Evolutionary conservation across 164 flowering plant species (phyloP).

Genomic region (Platanus orientalis): DNA sequence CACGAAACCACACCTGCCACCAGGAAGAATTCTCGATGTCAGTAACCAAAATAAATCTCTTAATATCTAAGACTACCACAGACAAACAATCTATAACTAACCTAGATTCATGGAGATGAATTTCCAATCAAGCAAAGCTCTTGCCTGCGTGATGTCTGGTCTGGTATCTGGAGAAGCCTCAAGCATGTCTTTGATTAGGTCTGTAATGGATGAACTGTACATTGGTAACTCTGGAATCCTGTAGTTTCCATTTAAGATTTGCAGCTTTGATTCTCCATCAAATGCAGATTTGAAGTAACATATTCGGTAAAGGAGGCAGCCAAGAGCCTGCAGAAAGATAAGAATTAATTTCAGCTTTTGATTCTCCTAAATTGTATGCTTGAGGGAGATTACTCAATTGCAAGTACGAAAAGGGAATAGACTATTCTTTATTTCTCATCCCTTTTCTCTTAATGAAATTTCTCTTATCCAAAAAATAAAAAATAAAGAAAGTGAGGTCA

Average conservation of each 20-base stretch:
- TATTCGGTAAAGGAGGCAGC: conserved; percentile 88
- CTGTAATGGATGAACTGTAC: conserved; percentile 57
- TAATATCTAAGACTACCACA: conserved; percentile 32
- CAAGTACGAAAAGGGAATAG: too few species aligned
- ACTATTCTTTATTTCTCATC: too few species aligned
- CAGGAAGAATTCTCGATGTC: conserved; percentile 20
- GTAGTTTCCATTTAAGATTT: conserved; percentile 90
- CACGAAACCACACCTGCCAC: conserved; percentile 98
- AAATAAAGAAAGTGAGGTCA: neutral
- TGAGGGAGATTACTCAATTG: neutral
- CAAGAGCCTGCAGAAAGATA: conserved; percentile 71
- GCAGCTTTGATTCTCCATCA: conserved; percentile 99
- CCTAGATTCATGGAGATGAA: conserved; percentile 92
- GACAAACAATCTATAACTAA: conserved; percentile 79
- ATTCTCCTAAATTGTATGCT: neutral
- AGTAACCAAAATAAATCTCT: conserved; percentile 24
- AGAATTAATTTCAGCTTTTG: conserved; percentile 6
- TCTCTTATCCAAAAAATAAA: too few species aligned
- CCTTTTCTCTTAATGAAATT: too few species aligned
- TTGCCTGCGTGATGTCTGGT: conserved; percentile 99
- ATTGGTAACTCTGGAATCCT: conserved; percentile 92
- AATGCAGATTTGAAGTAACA: conserved; percentile 94
- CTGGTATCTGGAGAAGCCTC: conserved; percentile 80
- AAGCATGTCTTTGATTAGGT: conserved; percentile 87
- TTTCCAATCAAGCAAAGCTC: conserved; percentile 97